Base-by-base conservation (phyloP, 1,284 basidiomycete genomes). In the Ustilago curta region DNA sequence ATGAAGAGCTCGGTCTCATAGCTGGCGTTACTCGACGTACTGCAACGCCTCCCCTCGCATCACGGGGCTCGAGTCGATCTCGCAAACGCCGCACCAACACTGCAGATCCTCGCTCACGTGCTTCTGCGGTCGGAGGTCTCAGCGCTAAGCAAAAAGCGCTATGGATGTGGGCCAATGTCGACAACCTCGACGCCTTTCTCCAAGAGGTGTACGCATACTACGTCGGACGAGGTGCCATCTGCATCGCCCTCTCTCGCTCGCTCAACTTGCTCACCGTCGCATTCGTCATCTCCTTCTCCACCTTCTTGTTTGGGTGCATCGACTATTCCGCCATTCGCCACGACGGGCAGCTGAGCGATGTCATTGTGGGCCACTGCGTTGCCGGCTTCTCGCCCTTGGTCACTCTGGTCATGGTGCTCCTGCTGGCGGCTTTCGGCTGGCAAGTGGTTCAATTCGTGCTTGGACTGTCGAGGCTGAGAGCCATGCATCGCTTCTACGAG, bases 101-200 rank as follows among this genome's bases (percentile, higher is more conserved):
- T 12, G 58, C 61, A 4, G 57, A 59, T 32, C 55, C 67, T 16
- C 54, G 67, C 18, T 74, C 71, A 8, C 65, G 65, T 8, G 70
- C 65, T 23, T 68, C 66, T 4, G 63, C 62, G 0, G 54, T 74
- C 3, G 70, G 69, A 1, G 70, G 78, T 8, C 61, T 79, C 19
- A 66, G 50, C 21, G 61, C 62, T 8, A 75, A 71, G 59, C 74
- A 80, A 42, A 79, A 70, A 75, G 96, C 96, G 0, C 85, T 98
- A 45, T 99, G 97, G 97, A 92, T 93, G 72, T 99, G 97, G 97
- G 94, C 97, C 69, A 99, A 99, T 83, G 93, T 98, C 8, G 93
- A 94, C 82, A 96, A 99, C 84, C 88, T 99, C 42, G 96, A 99
- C 82, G 91, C 90, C 8, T 99, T 97, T 85, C 86, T 99, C 32